Percentiles rank a stretch among this genome's conserved stretches.
phyloP scores from a whole-genome alignment of 2,329 filamentous ascomycete species.

The Blumeria graminis region DNA sequence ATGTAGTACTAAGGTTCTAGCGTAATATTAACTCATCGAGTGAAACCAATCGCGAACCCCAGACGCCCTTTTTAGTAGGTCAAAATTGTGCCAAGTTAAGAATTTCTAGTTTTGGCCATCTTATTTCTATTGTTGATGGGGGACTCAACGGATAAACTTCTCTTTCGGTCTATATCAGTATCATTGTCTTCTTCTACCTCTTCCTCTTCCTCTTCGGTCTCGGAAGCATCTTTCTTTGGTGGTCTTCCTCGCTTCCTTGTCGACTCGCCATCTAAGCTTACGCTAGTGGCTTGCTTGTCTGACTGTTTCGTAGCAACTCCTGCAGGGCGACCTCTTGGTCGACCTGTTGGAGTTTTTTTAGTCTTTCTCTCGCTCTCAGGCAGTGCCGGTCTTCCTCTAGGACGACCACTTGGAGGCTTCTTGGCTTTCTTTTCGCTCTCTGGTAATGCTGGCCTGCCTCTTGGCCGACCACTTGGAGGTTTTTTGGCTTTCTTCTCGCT shows the following conservation, averaged over 20 bases:
- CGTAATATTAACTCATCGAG: too few relatives aligned
- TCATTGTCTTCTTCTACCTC: too few relatives aligned
- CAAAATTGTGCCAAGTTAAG: too few relatives aligned
- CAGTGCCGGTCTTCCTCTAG: conserved; percentile 7
- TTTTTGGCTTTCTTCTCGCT: conserved; percentile 8
- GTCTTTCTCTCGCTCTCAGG: conserved; percentile 10
- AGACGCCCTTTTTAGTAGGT: too few relatives aligned
- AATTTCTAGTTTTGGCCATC: too few relatives aligned
- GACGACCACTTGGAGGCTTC: conserved; percentile 6
- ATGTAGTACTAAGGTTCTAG: too few relatives aligned
- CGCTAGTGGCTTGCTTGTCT: too few relatives aligned
- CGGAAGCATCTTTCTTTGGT: not conserved
- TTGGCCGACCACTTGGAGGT: conserved; percentile 4
- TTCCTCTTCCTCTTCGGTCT: conserved; percentile 1
- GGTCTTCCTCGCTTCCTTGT: conserved; percentile 5
- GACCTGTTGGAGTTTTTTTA: not conserved
- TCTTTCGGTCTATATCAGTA: too few relatives aligned
- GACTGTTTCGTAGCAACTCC: too few relatives aligned
- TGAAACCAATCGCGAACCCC: too few relatives aligned
- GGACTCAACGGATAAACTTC: too few relatives aligned
- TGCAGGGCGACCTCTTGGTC: conserved; percentile 1
- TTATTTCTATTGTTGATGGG: too few relatives aligned
- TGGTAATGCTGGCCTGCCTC: conserved; percentile 3
- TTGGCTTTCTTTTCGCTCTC: not conserved
- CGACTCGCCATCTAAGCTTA: not conserved